phyloP scores from a whole-genome alignment of 306 rosid species.

The Ammopiptanthus mongolicus region DNA sequence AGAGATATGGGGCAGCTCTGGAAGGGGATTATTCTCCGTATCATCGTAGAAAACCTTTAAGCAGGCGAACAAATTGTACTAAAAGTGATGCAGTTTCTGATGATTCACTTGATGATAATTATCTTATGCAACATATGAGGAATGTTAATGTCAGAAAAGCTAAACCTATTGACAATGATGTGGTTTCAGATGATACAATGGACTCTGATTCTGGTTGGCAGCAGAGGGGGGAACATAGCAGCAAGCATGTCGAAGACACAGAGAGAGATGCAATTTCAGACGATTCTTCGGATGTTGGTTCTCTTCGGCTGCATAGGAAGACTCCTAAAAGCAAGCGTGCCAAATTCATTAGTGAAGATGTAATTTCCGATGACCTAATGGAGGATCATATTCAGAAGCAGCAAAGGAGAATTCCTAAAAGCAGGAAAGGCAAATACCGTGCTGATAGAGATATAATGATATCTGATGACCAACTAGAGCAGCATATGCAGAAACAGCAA shows the following conservation, averaged over 20 bases:
- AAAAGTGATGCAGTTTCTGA: slow-evolving; percentile 39
- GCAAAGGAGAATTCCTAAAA: slow-evolving; percentile 25
- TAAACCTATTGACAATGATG: slow-evolving; percentile 25
- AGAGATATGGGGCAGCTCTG: slow-evolving; percentile 34
- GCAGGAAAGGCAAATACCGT: slow-evolving; percentile 20
- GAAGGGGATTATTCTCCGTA: slow-evolving; percentile 29
- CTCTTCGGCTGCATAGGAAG: slow-evolving; percentile 17
- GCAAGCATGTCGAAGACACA: slow-evolving; percentile 38
- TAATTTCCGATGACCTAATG: slow-evolving; percentile 23
- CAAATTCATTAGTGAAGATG: slow-evolving; percentile 8
- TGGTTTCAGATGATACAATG: slow-evolving; percentile 37
- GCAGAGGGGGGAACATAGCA: slow-evolving; percentile 45
- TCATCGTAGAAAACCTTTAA: slow-evolving; percentile 16
- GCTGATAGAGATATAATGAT: slow-evolving; percentile 19
- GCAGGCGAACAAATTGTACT: slow-evolving; percentile 19
- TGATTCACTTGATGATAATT: slow-evolving; percentile 26
- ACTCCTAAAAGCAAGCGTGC: slow-evolving; percentile 18
- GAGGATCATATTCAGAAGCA: slow-evolving; percentile 26
- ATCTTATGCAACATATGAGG: slow-evolving; percentile 17
- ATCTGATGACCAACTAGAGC: slow-evolving; percentile 43
- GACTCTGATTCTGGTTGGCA: slow-evolving; percentile 43
- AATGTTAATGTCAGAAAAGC: slow-evolving; percentile 4
- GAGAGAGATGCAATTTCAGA: slow-evolving; percentile 34
- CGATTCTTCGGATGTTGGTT: slow-evolving; percentile 27
- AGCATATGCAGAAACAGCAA: slow-evolving; percentile 26